Base-by-base conservation (phyloP, 371 early-diverging fungal genomes). In the Rhizomucor pusillus region DNA sequence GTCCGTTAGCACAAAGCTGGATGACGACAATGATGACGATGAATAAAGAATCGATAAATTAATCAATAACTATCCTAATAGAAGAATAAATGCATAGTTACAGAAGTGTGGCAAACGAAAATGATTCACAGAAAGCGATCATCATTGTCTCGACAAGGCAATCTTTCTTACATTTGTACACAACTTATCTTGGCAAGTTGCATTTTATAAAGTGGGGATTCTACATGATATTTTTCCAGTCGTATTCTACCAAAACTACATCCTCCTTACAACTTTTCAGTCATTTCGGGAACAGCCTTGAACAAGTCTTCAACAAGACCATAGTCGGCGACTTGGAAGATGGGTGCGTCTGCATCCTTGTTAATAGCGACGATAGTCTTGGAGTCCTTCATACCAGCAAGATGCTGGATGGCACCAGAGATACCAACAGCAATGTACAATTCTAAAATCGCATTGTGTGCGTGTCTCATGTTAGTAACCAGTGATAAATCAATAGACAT, bases 301-400 rank as follows among this genome's bases (percentile, higher is more conserved):
- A 97, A 97, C 66, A 98, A 79, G 69, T 98, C 98, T 22, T 85
- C 96, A 50, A 96, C 97, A 25, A 98, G 82, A 37, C 97, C 96
- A 71, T 95, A 95, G 73, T 98, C 99, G 39, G 98, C 89, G 25
- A 98, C 85, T 79, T 95, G 94, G 90, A 98, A 97, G 54, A 98
- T 98, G 50, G 99, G 97, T 29, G 95, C 95, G 59, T 98, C 98
- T 24, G 95, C 86, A 66, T 98, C 98, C 84, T 94, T 97, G 88
- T 98, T 98, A 74, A 98, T 97, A 51, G 96, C 93, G 34, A 96
- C 97, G 77, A 98, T 98, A 45, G 88, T 89, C 84, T 98, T 98
- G 75, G 90, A 90, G 65, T 98, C 98, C 83, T 98, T 98, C 98
- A 98, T 98, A 67, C 98, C 98, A 43, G 97, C 97, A 78, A 98